Evolutionary conservation across 331 rosid species (phyloP), one percentile per base, ranked within the genome.

Genomic region (Rosa hybrid): DNA sequence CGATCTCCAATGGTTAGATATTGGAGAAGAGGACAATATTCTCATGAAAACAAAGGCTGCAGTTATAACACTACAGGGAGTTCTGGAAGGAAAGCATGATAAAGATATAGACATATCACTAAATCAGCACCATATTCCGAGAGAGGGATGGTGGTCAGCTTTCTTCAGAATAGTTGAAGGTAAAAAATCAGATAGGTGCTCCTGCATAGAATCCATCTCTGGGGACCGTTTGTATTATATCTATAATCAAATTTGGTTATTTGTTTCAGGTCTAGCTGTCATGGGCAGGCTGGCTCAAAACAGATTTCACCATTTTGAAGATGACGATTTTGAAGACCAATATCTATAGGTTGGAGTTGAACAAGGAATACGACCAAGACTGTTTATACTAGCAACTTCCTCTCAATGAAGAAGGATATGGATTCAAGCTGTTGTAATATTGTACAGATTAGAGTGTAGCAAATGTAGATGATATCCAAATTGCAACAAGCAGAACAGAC

Each of bases 131-230:
- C 86, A 89, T 73, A 78, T 92, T 44, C 83, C 93, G 20, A 71
- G 86, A 4, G 86, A 91, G 20, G 83, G 89, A 46, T 92, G 98
- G 98, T 91, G 96, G 97, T 84, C 98, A 8, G 81, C 97, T 27
- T 90, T 91, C 78, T 88, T 86, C 88, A 88, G 81, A 84, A 86
- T 89, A 82, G 80, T 91, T 81, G 97, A 90, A 90, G 98, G 98
- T 95, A 87, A 60, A 60, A 20, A 7, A 56, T 10, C 71, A 30
- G 30, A 27, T 27, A 27, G 13, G 7, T 2, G 2, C 11, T 65
- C 71, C 23, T 14, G 46, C 71, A 27, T 27, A 27, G 6, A 54
- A 54, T 20, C 21, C 21, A 54, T 54, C 3, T 20, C 62, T 54
- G 9, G 21, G 23, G 23, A 54, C 25, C 62, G 7, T 54, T 53